These are phyloP conservation scores for Podaxis carcinomalis DNA, from an alignment of 768 basidiomycete genomes.

Conservation along the genomic window DNA sequence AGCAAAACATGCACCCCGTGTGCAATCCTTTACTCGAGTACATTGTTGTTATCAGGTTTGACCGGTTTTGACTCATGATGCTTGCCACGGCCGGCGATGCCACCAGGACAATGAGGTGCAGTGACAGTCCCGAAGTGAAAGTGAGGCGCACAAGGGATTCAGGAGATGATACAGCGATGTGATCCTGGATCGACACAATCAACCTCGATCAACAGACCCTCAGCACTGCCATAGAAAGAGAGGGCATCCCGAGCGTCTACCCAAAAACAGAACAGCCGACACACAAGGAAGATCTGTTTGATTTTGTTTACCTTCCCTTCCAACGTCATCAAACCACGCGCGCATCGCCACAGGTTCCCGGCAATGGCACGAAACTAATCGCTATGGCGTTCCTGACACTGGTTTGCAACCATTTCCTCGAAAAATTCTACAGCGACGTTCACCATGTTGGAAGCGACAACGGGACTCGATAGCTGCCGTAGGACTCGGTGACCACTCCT, in stretches of 20 bases:
- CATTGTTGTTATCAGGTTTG: not conserved
- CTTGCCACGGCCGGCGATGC: not conserved
- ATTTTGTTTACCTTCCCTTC: not conserved
- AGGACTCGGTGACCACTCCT: not conserved
- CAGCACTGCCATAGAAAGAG: slow-evolving; percentile 27
- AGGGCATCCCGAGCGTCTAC: slow-evolving; percentile 20
- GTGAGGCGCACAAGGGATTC: not conserved
- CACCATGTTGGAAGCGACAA: slow-evolving; percentile 21
- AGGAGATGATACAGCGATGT: slow-evolving; percentile 7
- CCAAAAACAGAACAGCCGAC: slow-evolving; percentile 23
- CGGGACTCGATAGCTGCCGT: slow-evolving; percentile 21
- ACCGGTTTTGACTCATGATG: not conserved
- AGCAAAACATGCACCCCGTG: not conserved
- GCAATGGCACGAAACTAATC: slow-evolving; percentile 13
- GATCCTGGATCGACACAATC: slow-evolving; percentile 6
- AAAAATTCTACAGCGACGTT: slow-evolving; percentile 15
- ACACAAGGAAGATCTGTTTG: slow-evolving; percentile 17
- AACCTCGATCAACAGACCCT: not conserved
- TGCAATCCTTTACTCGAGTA: not conserved
- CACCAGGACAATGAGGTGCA: not conserved
- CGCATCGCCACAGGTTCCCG: slow-evolving; percentile 22
- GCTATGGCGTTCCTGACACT: slow-evolving; percentile 25
- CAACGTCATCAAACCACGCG: slow-evolving; percentile 16
- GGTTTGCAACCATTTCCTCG: slow-evolving; percentile 21
- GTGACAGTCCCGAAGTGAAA: not conserved